Evolutionary conservation across 2,329 filamentous ascomycete species (phyloP).

Genomic region (Didymella keratinophila): DNA sequence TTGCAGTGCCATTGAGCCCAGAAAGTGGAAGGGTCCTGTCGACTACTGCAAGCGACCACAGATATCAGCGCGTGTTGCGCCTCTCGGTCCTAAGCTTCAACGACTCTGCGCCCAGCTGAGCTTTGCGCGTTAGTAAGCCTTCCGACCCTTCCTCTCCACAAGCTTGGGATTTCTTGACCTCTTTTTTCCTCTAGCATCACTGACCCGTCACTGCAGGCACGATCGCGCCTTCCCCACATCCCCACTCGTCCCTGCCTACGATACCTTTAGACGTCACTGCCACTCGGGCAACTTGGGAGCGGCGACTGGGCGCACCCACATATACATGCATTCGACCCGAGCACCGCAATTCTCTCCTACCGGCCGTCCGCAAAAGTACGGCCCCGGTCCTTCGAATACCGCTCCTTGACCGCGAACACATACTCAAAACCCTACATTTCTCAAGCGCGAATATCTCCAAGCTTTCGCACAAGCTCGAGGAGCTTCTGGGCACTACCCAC

Average conservation of each 20-base stretch:
- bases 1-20: conserved; percentile 30
- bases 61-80: conserved; percentile 20
- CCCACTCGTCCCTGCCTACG: conserved; percentile 19
- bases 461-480: conserved; percentile 25
- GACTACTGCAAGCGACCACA: conserved; percentile 13
- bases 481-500: conserved; percentile 20
- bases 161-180: conserved; percentile 24
- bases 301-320: conserved; percentile 60
- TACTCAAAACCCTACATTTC: background rate
- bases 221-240: conserved; percentile 14
- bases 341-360: conserved; percentile 29
- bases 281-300: conserved; percentile 44
- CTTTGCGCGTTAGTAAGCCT: conserved; percentile 27
- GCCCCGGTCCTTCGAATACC: conserved; percentile 25
- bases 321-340: conserved; percentile 55
- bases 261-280: conserved; percentile 25
- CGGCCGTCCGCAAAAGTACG: conserved; percentile 26
- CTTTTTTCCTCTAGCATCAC: conserved; percentile 15
- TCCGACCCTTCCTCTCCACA: conserved; percentile 10
- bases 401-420: conserved; percentile 8
- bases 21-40: conserved; percentile 7
- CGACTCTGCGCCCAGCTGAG: conserved; percentile 26
- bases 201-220: conserved; percentile 17
- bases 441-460: background rate
- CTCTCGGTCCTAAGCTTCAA: conserved; percentile 29